A percentile compares a stretch with the other conserved stretches of the same genome.
These are phyloP conservation scores for Cyberlindnera subsufficiens DNA, from an alignment of 805 yeast genomes.

Conservation along the genomic window DNA sequence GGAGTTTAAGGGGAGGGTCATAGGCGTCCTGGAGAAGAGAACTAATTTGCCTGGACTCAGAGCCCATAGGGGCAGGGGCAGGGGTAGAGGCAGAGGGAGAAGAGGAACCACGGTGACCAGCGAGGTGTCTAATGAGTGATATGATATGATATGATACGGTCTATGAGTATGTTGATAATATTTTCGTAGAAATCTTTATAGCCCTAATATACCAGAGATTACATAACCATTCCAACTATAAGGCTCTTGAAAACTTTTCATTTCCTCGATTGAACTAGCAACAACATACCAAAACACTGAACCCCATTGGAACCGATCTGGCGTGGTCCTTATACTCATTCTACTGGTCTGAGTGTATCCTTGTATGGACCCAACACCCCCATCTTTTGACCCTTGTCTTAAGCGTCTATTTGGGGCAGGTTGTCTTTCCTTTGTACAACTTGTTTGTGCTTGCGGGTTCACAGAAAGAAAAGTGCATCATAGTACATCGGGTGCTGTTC, in stretches of 20 bases:
- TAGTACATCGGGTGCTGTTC: slow-evolving; percentile 21
- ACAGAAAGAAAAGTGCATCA: slow-evolving; percentile 19
- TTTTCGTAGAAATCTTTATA: no score
- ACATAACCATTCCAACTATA: no score
- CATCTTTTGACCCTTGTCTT: slow-evolving; percentile 19
- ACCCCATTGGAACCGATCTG: background rate
- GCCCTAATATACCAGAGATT: no score
- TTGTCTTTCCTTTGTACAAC: background rate
- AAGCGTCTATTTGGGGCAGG: slow-evolving; percentile 13
- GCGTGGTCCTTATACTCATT: background rate
- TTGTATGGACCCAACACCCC: slow-evolving; percentile 12
- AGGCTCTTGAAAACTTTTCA: no score
- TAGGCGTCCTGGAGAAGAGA: slow-evolving; percentile 45
- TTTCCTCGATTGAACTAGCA: no score
- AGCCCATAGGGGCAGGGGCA: slow-evolving; percentile 22
- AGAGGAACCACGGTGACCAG: slow-evolving; percentile 2
- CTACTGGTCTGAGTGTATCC: slow-evolving; percentile 5
- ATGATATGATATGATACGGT: no score
- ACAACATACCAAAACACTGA: background rate
- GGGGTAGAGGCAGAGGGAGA: slow-evolving; percentile 12
- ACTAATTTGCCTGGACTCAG: slow-evolving; percentile 47
- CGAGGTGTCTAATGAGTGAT: background rate
- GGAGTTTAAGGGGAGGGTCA: slow-evolving; percentile 38
- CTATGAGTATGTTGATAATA: no score
- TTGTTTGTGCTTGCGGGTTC: background rate